phyloP scores from a whole-genome alignment of 2,329 filamentous ascomycete species.

The Alternaria sp. region DNA sequence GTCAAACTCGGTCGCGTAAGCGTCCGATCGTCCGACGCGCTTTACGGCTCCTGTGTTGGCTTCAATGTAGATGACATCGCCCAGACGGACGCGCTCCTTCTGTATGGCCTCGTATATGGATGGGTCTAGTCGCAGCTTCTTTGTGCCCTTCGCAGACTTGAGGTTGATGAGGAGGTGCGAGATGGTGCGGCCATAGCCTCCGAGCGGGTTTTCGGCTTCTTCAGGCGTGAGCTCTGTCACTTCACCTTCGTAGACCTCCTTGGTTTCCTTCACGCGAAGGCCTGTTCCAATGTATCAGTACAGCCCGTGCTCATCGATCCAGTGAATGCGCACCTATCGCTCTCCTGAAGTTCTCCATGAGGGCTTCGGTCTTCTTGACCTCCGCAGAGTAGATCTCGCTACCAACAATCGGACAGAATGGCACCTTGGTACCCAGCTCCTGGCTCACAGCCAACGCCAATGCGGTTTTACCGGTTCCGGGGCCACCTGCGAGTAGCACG shows the following conservation, averaged over 20 bases:
- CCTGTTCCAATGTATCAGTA: slow-evolving; percentile 47
- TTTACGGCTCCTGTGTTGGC: slow-evolving; percentile 98
- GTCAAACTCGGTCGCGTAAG: slow-evolving; percentile 98
- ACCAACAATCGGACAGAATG: slow-evolving; percentile 96
- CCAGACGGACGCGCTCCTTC: slow-evolving; percentile 94
- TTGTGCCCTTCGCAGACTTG: slow-evolving; percentile 94
- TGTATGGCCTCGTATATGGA: slow-evolving; percentile 99
- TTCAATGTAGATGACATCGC: slow-evolving; percentile 99
- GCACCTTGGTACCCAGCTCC: slow-evolving; percentile 96
- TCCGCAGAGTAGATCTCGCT: slow-evolving; percentile 98
- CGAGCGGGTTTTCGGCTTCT: slow-evolving; percentile 96
- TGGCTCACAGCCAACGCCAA: slow-evolving; percentile 94
- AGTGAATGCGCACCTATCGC: slow-evolving; percentile 74
- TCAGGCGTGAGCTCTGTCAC: slow-evolving; percentile 97
- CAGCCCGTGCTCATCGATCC: background rate
- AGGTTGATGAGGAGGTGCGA: slow-evolving; percentile 92
- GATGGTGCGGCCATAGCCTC: slow-evolving; percentile 96
- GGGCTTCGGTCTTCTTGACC: slow-evolving; percentile 98
- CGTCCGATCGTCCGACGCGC: slow-evolving; percentile 92
- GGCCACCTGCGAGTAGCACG: slow-evolving; percentile 90
- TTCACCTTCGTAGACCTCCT: slow-evolving; percentile 99
- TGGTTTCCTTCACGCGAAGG: slow-evolving; percentile 95
- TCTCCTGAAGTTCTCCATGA: slow-evolving; percentile 99
- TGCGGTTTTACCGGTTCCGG: slow-evolving; percentile 93
- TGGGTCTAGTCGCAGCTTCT: slow-evolving; percentile 95